Evolutionary conservation across 345 rosid species (phyloP).

Genomic region (Passiflora organensis): DNA sequence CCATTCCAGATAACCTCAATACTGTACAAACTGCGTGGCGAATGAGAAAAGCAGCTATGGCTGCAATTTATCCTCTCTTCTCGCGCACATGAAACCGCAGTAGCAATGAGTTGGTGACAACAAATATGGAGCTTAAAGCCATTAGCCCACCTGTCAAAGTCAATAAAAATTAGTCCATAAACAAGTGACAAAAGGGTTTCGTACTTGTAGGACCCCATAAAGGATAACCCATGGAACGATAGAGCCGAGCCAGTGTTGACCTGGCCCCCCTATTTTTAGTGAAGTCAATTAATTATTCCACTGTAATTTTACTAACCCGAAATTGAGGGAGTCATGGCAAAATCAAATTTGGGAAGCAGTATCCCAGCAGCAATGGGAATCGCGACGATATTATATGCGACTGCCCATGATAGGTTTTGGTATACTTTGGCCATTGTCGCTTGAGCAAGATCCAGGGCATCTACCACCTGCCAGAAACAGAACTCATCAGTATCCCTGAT

Average conservation of each 20-base stretch:
- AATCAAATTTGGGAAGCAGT: slow-evolving; percentile 73
- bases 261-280: too few species aligned
- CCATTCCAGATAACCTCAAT: not conserved
- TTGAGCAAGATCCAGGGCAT: slow-evolving; percentile 75
- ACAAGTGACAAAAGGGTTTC: not conserved
- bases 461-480: slow-evolving; percentile 51
- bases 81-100: slow-evolving; percentile 52
- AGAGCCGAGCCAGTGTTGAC: too few species aligned
- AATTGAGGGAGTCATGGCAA: slow-evolving; percentile 89
- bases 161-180: not conserved
- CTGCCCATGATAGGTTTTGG: slow-evolving; percentile 88
- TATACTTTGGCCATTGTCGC: slow-evolving; percentile 88
- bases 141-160: slow-evolving; percentile 67
- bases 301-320: slow-evolving; percentile 57
- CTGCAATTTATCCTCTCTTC: slow-evolving; percentile 16
- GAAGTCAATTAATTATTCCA: too few species aligned
- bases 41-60: not conserved
- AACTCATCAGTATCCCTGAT: not conserved
- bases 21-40: not conserved
- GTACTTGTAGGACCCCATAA: not conserved
- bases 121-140: slow-evolving; percentile 88
- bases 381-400: slow-evolving; percentile 69
- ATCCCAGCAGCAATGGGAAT: slow-evolving; percentile 90
- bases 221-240: too few species aligned
- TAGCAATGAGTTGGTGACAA: slow-evolving; percentile 81